A percentile compares a stretch with the other conserved stretches of the same genome.
These are phyloP conservation scores for Cicer pinnatifidum DNA, from an alignment of 306 rosid genomes.

Conservation along the genomic window DNA sequence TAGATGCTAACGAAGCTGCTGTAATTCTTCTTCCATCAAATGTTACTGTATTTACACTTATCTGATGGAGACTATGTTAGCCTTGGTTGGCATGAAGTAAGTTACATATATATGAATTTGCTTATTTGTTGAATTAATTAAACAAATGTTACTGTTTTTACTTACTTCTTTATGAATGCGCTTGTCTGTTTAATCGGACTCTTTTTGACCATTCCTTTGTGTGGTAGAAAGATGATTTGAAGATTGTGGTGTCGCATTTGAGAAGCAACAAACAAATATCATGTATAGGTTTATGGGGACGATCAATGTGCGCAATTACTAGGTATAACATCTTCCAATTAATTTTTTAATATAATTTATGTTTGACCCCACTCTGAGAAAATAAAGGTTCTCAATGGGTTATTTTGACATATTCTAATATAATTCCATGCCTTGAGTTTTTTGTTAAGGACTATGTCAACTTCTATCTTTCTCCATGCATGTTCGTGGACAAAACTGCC, in stretches of 20 bases:
- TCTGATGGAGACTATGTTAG: conserved; percentile 97
- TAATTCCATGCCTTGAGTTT: conserved; percentile 10
- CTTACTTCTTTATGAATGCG: conserved; percentile 42
- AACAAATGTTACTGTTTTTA: conserved; percentile 80
- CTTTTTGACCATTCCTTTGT: conserved; percentile 42
- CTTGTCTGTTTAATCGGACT: conserved; percentile 33
- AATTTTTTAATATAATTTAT: conserved; percentile 46
- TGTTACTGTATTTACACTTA: conserved; percentile 88
- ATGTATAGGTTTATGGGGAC: conserved; percentile 94
- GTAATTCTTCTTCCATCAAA: conserved; percentile 95
- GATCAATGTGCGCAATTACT: conserved; percentile 99
- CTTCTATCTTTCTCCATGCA: neutral
- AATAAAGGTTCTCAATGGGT: neutral
- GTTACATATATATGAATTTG: conserved; percentile 43
- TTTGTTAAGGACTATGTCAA: conserved; percentile 2
- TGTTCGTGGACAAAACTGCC: conserved; percentile 8
- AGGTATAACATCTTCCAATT: conserved; percentile 57
- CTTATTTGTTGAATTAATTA: conserved; percentile 7
- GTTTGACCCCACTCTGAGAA: conserved; percentile 26
- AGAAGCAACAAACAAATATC: conserved; percentile 90
- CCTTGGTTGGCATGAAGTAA: conserved; percentile 99
- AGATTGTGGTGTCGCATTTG: conserved; percentile 83
- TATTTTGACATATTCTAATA: conserved; percentile 21
- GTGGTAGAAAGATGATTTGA: conserved; percentile 90
- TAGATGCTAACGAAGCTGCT: conserved; percentile 98